Evolutionary conservation across 192 early-diverging fungal genomes (phyloP).

Genomic region (Cetraspora pellucida): DNA sequence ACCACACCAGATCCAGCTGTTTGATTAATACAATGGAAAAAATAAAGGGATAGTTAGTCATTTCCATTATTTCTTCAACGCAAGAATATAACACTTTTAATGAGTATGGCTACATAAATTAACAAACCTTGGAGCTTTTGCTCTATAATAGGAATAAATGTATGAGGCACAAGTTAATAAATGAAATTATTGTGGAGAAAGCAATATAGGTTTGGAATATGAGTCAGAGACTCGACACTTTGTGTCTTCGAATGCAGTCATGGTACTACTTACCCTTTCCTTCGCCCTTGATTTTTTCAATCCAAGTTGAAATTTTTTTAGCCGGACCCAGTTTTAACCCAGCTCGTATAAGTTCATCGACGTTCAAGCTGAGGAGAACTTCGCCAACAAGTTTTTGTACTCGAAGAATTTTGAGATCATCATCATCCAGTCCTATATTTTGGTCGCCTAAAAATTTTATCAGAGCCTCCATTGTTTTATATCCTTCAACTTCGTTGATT

Average conservation of each 20-base stretch:
- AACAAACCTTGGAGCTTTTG: slow-evolving; percentile 8
- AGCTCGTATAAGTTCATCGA: not conserved
- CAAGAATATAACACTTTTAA: not conserved
- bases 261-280: no score
- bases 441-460: no score
- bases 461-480: no score
- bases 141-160: slow-evolving; percentile 10
- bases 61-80: slow-evolving; percentile 27
- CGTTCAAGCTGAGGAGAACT: no score
- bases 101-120: not conserved
- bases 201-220: not conserved
- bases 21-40: slow-evolving; percentile 3
- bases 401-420: no score
- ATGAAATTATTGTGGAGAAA: slow-evolving; percentile 15
- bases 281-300: no score
- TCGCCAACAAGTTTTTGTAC: no score
- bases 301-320: not conserved
- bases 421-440: no score
- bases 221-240: no score
- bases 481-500: no score
- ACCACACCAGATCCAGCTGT: slow-evolving; percentile 24
- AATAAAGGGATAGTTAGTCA: slow-evolving; percentile 22
- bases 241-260: not conserved
- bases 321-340: not conserved
- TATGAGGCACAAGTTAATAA: slow-evolving; percentile 15